Percentiles rank a stretch among this genome's conserved stretches.
These are phyloP conservation scores for Penicillium sp. DNA, from an alignment of 2,329 filamentous ascomycete genomes.

Conservation along the genomic window DNA sequence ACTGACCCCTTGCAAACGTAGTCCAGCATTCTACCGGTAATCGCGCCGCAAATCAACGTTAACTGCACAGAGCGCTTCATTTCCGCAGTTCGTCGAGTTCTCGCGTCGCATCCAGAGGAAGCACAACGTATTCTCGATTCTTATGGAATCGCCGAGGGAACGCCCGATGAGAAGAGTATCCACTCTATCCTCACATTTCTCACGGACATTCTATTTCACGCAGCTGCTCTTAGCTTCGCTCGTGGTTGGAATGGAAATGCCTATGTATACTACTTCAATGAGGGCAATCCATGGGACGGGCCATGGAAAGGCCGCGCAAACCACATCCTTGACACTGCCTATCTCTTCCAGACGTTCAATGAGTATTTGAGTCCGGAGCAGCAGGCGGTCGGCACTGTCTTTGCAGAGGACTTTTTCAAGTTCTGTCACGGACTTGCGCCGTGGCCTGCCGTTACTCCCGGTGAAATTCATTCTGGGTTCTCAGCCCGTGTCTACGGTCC, in stretches of 20 bases:
- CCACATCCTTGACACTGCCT: conserved; percentile 47
- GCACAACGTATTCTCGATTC: conserved; percentile 31
- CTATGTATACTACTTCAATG: conserved; percentile 47
- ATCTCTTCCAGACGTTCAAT: conserved; percentile 47
- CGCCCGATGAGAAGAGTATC: conserved; percentile 42
- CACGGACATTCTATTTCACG: conserved; percentile 47
- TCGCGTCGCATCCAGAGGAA: conserved; percentile 22
- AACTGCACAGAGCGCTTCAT: conserved; percentile 24
- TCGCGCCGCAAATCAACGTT: conserved; percentile 22
- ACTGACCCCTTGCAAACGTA: conserved; percentile 8
- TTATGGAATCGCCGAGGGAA: conserved; percentile 39
- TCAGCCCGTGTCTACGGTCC: conserved; percentile 28
- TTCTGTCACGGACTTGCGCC: conserved; percentile 39
- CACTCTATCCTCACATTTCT: conserved; percentile 42
- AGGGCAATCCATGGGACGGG: conserved; percentile 47
- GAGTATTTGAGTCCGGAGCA: conserved; percentile 36
- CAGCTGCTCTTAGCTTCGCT: conserved; percentile 42
- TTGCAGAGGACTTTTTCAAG: conserved; percentile 38
- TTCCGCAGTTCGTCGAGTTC: conserved; percentile 17
- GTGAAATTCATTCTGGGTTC: conserved; percentile 18
- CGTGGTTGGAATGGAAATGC: conserved; percentile 32
- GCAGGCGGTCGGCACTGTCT: conserved; percentile 26
- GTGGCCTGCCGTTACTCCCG: conserved; percentile 26
- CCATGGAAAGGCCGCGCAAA: conserved; percentile 38
- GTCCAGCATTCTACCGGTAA: conserved; percentile 30